Evolutionary conservation across 192 early-diverging fungal genomes (phyloP), one percentile per base, ranked within the genome.

Genomic region (Obelidium mucronatum): DNA sequence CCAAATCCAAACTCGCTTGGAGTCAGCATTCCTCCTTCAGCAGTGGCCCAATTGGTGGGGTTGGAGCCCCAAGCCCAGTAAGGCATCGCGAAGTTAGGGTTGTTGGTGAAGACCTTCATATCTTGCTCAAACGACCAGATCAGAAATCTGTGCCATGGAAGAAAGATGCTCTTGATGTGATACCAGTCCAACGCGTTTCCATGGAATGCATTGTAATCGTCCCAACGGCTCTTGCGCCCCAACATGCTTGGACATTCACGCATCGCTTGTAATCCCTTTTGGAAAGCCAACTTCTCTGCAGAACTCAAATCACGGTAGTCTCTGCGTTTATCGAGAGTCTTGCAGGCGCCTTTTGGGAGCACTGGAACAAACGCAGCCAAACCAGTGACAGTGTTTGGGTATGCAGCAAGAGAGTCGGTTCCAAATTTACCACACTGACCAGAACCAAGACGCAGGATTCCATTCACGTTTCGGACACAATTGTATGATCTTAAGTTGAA

Each of bases 31-130:
- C 48, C 48, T 60, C 40, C 40, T 24, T 60, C 26, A 31, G 61
- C 15, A 1, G 33, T 26, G 19, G n/a, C n/a, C 74, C 74, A 75
- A 1, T 22, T 40, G 24, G 51, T 28, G 17, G 62, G 24, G 37
- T 76, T 52, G 37, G 64, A 55, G 40, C 31, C 63, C 91, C 91
- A 92, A 82, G 88, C 88, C 88, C 88, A 91, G 86, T 90, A 92
- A 15, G 87, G 88, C 37, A 90, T 61, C 19, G 85, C 77, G 1
- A 83, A 80, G 22, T 68, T 74, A 11, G 64, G 30, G 22, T 82
- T 75, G 17, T 48, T 52, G 68, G 78, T 73, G 0, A 61, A 31
- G n/a, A 44, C 39, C 28, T 69, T 40, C 54, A 84, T 15, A 39
- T 59, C 53, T 58, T 64, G 24, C 42, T 81, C 83, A 19, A 75